These are phyloP conservation scores for Odontarrhena argentea DNA, from an alignment of 345 rosid species.

Conservation along the genomic window DNA sequence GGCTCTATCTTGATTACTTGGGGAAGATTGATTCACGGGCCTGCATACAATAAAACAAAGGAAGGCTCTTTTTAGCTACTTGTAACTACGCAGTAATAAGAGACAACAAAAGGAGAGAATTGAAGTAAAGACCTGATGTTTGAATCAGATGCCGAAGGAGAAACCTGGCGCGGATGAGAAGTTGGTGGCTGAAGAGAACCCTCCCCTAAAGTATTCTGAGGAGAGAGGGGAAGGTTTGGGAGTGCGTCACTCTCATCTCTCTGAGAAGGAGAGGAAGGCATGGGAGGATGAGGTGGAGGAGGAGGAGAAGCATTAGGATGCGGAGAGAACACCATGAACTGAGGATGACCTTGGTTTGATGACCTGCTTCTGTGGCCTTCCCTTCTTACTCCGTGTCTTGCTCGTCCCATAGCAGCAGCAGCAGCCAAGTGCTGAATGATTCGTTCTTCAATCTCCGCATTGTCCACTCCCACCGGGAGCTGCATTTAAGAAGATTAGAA, in stretches of 20 bases:
- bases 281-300: constrained; percentile 42
- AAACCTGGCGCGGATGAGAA: constrained; percentile 45
- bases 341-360: constrained; percentile 74
- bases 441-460: constrained; percentile 90
- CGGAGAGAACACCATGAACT: constrained; percentile 71
- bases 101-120: constrained; percentile 16
- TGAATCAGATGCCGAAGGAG: constrained; percentile 60
- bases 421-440: constrained; percentile 96
- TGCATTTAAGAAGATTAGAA: constrained; percentile 41
- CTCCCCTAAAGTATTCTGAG: constrained; percentile 44
- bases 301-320: constrained; percentile 56
- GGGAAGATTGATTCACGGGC: constrained; percentile 57
- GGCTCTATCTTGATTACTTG: constrained; percentile 71
- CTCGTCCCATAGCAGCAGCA: constrained; percentile 97
- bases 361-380: constrained; percentile 80
- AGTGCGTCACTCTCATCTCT: constrained; percentile 58
- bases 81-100: constrained; percentile 10
- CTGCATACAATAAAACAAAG: constrained; percentile 38
- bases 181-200: constrained; percentile 49
- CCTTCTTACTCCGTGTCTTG: constrained; percentile 77
- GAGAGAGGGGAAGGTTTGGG: constrained; percentile 52
- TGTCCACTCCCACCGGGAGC: constrained; percentile 78
- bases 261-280: constrained; percentile 62
- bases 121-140: constrained; percentile 52
- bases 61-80: constrained; percentile 10